Conservation (phyloP, 2,329 filamentous ascomycete species). For the Fusarium clavum region DNA sequence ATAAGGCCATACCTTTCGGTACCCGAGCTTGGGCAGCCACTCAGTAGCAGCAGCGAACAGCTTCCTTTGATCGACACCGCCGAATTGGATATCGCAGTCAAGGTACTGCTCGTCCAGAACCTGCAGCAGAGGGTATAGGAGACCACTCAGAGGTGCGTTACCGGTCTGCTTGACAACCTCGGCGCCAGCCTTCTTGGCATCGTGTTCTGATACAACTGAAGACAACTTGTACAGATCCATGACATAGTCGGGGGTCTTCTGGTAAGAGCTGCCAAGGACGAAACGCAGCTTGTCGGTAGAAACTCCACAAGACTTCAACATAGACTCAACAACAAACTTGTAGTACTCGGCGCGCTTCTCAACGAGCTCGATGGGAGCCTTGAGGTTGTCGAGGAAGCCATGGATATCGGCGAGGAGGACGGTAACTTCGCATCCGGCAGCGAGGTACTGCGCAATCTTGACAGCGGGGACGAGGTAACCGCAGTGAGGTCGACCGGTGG, state of each 20-base stretch:
- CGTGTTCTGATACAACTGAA: constrained; percentile 77
- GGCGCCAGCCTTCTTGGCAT: constrained; percentile 89
- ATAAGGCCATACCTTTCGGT: constrained; percentile 67
- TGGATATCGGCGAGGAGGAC: constrained; percentile 81
- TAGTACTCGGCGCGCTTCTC: constrained; percentile 87
- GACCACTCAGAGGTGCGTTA: constrained; percentile 73
- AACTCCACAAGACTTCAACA: constrained; percentile 82
- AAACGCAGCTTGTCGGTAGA: constrained; percentile 83
- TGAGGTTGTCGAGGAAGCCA: constrained; percentile 84
- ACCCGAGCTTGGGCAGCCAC: constrained; percentile 85
- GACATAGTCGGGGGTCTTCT: constrained; percentile 77
- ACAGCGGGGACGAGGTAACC: constrained; percentile 90
- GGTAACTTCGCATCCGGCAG: constrained; percentile 84
- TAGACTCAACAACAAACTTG: constrained; percentile 76
- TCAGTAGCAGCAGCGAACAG: constrained; percentile 89
- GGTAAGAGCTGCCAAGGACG: constrained; percentile 86
- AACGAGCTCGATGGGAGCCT: constrained; percentile 89
- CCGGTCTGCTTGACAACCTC: constrained; percentile 94
- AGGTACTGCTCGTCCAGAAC: constrained; percentile 92
- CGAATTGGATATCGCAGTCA: constrained; percentile 88
- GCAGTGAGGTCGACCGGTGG: constrained; percentile 87
- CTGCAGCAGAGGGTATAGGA: constrained; percentile 71
- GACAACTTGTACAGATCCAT: constrained; percentile 89
- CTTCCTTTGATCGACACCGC: constrained; percentile 86
- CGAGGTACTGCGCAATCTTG: constrained; percentile 89